These are phyloP conservation scores for Angophora floribunda DNA, from an alignment of 345 rosid species.

Conservation along the genomic window DNA sequence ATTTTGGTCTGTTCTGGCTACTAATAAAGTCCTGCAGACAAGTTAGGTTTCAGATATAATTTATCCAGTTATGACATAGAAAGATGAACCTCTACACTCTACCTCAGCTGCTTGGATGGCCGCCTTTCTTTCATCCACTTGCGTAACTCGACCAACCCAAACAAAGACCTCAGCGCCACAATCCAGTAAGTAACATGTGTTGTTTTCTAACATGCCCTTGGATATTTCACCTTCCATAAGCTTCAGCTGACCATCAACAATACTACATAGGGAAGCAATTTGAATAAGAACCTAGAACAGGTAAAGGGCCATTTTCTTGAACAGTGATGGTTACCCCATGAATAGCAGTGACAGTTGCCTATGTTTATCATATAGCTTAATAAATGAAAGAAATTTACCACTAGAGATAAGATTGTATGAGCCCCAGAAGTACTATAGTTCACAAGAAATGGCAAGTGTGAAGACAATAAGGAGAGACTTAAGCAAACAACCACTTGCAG, in stretches of 20 bases:
- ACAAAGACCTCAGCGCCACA: slow-evolving; percentile 86
- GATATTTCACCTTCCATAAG: slow-evolving; percentile 64
- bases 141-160: slow-evolving; percentile 98
- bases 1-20: slow-evolving; percentile 75
- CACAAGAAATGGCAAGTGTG: background rate
- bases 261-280: slow-evolving; percentile 28
- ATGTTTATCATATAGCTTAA: background rate
- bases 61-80: background rate
- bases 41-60: slow-evolving; percentile 6
- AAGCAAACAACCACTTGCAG: background rate
- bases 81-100: background rate
- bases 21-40: slow-evolving; percentile 60
- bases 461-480: background rate
- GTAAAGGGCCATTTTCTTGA: background rate
- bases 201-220: slow-evolving; percentile 73
- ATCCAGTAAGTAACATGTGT: slow-evolving; percentile 71
- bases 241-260: slow-evolving; percentile 48
- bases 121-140: slow-evolving; percentile 88
- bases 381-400: background rate
- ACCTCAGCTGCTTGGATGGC: slow-evolving; percentile 89
- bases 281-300: slow-evolving; percentile 4
- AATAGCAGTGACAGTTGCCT: background rate
- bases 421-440: background rate
- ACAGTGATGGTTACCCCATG: background rate
- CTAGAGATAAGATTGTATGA: background rate